Evolutionary conservation across 176 grass and related monocot genomes (phyloP).

Genomic region (Oropetium thomaeum): DNA sequence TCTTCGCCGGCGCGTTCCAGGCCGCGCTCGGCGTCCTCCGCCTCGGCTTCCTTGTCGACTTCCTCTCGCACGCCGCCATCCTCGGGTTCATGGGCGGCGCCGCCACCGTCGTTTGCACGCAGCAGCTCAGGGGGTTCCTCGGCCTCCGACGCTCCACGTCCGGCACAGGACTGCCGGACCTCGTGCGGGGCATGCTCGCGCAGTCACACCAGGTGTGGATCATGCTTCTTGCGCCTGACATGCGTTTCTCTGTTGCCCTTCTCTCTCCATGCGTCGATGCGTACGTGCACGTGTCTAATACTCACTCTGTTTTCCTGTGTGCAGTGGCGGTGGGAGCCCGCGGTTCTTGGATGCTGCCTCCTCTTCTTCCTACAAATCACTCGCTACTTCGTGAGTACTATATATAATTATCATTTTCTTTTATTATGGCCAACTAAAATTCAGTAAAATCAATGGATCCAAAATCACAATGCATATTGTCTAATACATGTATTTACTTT

Average conservation of each 20-base stretch:
- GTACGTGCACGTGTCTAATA: not conserved
- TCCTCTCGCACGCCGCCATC: conserved; percentile 59
- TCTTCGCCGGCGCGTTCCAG: conserved; percentile 66
- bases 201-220: conserved; percentile 37
- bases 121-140: conserved; percentile 60
- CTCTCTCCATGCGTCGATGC: not conserved
- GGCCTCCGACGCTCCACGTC: conserved; percentile 43
- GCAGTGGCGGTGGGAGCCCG: conserved; percentile 59
- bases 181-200: conserved; percentile 33
- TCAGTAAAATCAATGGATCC: too few species aligned
- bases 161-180: conserved; percentile 38
- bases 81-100: conserved; percentile 64
- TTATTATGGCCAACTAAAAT: too few species aligned
- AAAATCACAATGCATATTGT: too few species aligned
- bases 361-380: conserved; percentile 46
- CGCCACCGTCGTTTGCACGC: conserved; percentile 43
- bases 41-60: conserved; percentile 61
- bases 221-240: too few species aligned
- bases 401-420: too few species aligned
- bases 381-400: conserved; percentile 43
- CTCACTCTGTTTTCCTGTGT: not conserved
- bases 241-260: too few species aligned
- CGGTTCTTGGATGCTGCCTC: conserved; percentile 43
- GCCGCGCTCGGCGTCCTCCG: conserved; percentile 43
- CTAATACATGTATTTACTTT: not conserved